Evolutionary conservation across 2,329 filamentous ascomycete genomes (phyloP), one percentile per base, ranked within the genome.

Genomic region (Phoma sp.): DNA sequence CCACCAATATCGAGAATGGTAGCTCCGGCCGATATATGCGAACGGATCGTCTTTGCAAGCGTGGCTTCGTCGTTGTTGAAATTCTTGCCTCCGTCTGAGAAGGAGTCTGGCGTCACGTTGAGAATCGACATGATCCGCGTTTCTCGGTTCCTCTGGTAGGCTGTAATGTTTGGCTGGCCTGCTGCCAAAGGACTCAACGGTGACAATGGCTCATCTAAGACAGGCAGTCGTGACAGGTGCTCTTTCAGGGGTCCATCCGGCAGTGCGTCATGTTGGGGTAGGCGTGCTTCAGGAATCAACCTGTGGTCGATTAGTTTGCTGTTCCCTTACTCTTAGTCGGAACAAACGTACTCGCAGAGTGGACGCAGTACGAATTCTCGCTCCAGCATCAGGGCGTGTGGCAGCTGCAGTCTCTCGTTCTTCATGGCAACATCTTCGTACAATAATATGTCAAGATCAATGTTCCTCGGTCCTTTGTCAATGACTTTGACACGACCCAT

Each of bases 91-190:
- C 92, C 93, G 70, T 98, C 93, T 1, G 93, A 98, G 79, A 99
- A 99, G 8, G 93, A 98, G 77, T 99, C 93, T 0, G 93, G 93
- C 0, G 95, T 98, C 47, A 96, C 79, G 75, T 99, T 99, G 40
- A 98, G 81, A 60, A 99, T 96, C 49, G 90, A 90, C 95, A 99
- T 99, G 62, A 97, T 77, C 40, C 86, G 85, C 0, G 93, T 97
- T 47, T 78, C 45, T 27, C 69, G 64, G 5, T 53, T 23, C 10
- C 57, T 41, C n/a, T 63, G 59, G n/a, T 61, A 57, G 7, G 69
- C 58, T 11, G 65, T 65, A 14, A 75, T 65, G 6, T 63, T 66
- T 1, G 67, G 61, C 2, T 69, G 52, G 9, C 40, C 14, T 11
- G 79, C 75, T 1, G 68, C 60, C 13, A 79, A 61, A 14, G 75